phyloP scores from a whole-genome alignment of 768 basidiomycete species.

The Russula abietina region DNA sequence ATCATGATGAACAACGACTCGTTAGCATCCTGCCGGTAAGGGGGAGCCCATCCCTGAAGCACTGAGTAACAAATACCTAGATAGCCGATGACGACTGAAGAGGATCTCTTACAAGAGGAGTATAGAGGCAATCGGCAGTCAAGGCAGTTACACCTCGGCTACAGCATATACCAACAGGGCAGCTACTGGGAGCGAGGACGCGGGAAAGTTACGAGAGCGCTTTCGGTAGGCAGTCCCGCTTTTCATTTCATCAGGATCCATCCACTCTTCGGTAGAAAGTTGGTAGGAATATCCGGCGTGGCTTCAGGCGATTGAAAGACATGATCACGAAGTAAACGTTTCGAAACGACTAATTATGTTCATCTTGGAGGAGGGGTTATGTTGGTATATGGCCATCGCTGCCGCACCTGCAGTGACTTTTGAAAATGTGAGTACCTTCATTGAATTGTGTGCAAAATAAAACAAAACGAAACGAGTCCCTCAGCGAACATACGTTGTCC shows the following conservation, averaged over 20 bases:
- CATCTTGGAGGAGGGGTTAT: neutral
- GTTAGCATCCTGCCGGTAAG: constrained; percentile 20
- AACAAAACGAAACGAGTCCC: constrained; percentile 6
- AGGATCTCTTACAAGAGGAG: constrained; percentile 24
- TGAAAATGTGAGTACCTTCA: constrained; percentile 4
- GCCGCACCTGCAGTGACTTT: neutral
- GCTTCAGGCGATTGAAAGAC: constrained; percentile 17
- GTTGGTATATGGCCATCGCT: neutral
- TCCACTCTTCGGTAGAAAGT: constrained; percentile 15
- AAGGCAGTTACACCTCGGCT: constrained; percentile 18
- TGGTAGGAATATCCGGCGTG: constrained; percentile 13
- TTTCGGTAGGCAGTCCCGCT: constrained; percentile 3
- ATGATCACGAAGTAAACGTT: constrained; percentile 16
- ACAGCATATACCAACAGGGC: neutral
- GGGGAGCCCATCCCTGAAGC: neutral
- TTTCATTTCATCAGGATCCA: constrained; percentile 4
- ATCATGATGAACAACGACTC: constrained; percentile 10
- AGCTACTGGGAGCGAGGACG: neutral
- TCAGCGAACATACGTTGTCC: constrained; percentile 28
- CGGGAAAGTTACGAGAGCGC: constrained; percentile 2
- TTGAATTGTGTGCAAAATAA: neutral
- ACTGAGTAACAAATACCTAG: constrained; percentile 10
- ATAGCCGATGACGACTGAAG: constrained; percentile 24
- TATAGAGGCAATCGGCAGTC: constrained; percentile 21
- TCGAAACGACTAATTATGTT: neutral